Evolutionary conservation across 2,329 filamentous ascomycete species (phyloP).

Genomic region (Penicillium psychrosexuale): DNA sequence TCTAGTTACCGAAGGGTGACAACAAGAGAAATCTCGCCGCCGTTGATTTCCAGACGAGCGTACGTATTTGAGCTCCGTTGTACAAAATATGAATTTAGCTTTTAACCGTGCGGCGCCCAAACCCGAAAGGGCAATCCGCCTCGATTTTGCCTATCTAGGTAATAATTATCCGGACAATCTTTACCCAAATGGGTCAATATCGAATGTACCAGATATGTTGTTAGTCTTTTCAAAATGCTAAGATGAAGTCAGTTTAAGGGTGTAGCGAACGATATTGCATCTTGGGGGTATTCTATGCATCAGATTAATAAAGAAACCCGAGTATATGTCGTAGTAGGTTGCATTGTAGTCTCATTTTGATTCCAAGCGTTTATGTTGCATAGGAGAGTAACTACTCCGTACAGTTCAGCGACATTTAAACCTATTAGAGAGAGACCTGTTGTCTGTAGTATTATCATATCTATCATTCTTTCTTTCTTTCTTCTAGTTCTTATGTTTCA

Average conservation of each 20-base stretch:
- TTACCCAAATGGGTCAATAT: neutral
- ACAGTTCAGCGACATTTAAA: neutral
- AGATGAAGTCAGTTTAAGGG: neutral
- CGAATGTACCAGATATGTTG: neutral
- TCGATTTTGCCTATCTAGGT: neutral
- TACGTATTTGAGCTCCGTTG: too few species aligned
- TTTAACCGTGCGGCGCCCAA: neutral
- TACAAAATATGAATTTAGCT: neutral
- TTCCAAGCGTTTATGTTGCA: too few species aligned
- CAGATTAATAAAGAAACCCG: neutral
- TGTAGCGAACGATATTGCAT: neutral
- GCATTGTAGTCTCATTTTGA: neutral
- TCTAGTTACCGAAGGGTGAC: neutral
- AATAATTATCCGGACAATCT: neutral
- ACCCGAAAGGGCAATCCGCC: neutral
- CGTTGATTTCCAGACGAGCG: neutral
- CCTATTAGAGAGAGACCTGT: neutral
- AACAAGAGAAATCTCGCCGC: neutral
- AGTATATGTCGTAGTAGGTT: neutral
- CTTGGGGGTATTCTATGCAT: neutral
- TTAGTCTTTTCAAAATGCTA: neutral
- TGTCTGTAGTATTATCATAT: neutral
- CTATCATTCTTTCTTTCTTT: neutral
- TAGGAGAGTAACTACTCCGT: neutral
- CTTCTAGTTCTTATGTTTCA: neutral